Conservation (phyloP, 2,329 filamentous ascomycete genomes). For the Parascedosporium putredinis region DNA sequence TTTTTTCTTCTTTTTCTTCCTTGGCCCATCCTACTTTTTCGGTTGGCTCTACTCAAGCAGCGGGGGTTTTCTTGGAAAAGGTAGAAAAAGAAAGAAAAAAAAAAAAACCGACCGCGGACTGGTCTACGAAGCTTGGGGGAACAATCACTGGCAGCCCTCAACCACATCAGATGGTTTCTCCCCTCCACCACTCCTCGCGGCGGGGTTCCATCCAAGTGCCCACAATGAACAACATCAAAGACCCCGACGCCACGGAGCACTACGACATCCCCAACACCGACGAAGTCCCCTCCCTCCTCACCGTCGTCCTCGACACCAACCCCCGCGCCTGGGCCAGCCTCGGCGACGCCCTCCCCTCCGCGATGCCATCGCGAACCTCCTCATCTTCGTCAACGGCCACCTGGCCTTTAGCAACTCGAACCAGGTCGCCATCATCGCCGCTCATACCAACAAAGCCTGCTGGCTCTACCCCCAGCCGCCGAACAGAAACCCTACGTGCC, state of each 20-base stretch:
- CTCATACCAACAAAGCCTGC: conserved; percentile 73
- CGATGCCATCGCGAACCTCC: conserved; percentile 73
- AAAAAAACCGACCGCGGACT: too few species aligned
- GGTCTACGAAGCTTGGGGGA: too few species aligned
- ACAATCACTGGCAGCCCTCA: too few species aligned
- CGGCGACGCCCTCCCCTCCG: conserved; percentile 62
- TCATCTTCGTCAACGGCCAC: conserved; percentile 95
- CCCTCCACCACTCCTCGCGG: not conserved
- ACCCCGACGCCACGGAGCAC: conserved; percentile 49
- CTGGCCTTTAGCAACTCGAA: conserved; percentile 90
- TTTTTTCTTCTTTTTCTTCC: too few species aligned
- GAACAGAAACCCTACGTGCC: conserved; percentile 8
- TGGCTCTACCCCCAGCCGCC: conserved; percentile 69
- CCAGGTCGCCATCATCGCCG: conserved; percentile 82
- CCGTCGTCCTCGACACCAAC: conserved; percentile 91
- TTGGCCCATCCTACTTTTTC: too few species aligned
- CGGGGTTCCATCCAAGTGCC: conserved; percentile 3
- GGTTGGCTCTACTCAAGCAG: too few species aligned
- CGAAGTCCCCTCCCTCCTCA: conserved; percentile 69
- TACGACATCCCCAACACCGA: conserved; percentile 45
- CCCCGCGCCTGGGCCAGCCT: conserved; percentile 86
- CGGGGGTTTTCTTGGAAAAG: too few species aligned
- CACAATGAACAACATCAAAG: conserved; percentile 38
- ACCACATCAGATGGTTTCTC: conserved; percentile 2
- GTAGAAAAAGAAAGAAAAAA: too few species aligned